Evolutionary conservation across 495 filamentous ascomycete genomes (phyloP).

Genomic region (Aspergillus taichungensis): DNA sequence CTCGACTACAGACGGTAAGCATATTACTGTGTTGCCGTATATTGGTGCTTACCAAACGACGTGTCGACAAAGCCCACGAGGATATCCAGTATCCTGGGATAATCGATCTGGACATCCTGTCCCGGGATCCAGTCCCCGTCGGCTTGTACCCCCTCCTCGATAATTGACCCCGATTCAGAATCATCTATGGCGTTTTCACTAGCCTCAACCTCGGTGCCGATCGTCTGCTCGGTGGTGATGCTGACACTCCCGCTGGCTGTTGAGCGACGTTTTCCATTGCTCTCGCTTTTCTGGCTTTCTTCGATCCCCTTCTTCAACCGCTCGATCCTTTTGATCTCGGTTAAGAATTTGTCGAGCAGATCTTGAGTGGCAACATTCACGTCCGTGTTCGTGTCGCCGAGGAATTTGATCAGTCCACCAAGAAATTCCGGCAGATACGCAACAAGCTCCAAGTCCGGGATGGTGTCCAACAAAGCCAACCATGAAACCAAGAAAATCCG

Average conservation of each 20-base stretch:
- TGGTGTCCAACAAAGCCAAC: slow-evolving; percentile 92
- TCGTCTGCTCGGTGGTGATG: slow-evolving; percentile 41
- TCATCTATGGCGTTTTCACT: slow-evolving; percentile 44
- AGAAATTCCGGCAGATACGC: slow-evolving; percentile 87
- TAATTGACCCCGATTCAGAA: slow-evolving; percentile 48
- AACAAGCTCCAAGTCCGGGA: slow-evolving; percentile 93
- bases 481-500: slow-evolving; percentile 92
- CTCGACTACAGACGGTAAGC: slow-evolving; percentile 49
- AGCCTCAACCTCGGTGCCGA: slow-evolving; percentile 26
- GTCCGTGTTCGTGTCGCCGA: slow-evolving; percentile 84
- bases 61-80: slow-evolving; percentile 85
- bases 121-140: slow-evolving; percentile 96
- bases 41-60: slow-evolving; percentile 50
- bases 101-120: slow-evolving; percentile 92
- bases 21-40: background rate
- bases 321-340: slow-evolving; percentile 91
- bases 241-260: slow-evolving; percentile 56
- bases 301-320: slow-evolving; percentile 85
- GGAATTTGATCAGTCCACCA: slow-evolving; percentile 80
- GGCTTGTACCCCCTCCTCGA: slow-evolving; percentile 50
- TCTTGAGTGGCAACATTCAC: slow-evolving; percentile 87
- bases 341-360: slow-evolving; percentile 84
- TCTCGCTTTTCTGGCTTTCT: slow-evolving; percentile 66
- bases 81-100: slow-evolving; percentile 85
- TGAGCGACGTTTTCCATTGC: slow-evolving; percentile 57